A percentile compares a stretch with the other conserved stretches of the same genome.
Conservation (phyloP, 305 asterid species). For the Withania somnifera region DNA sequence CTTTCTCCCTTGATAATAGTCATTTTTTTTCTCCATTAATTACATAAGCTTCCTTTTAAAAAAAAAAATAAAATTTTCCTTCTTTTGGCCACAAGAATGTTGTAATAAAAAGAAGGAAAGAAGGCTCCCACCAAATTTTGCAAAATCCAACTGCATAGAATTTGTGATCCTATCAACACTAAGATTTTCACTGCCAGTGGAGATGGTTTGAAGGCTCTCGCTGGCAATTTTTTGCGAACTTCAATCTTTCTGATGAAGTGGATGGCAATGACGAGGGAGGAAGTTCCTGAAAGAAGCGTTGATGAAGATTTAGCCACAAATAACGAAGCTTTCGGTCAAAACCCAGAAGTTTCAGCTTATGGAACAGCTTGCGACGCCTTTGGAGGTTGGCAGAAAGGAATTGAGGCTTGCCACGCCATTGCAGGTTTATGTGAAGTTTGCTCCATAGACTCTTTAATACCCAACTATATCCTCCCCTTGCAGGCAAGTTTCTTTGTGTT, state of each 20-base stretch:
- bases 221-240: slow-evolving; percentile 78
- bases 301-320: slow-evolving; percentile 14
- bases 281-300: slow-evolving; percentile 19
- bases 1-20: background rate
- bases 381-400: slow-evolving; percentile 65
- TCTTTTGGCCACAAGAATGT: too few relatives aligned
- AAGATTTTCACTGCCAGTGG: slow-evolving; percentile 84
- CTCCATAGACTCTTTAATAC: slow-evolving; percentile 81
- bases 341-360: slow-evolving; percentile 53
- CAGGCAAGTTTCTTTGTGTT: slow-evolving; percentile 51
- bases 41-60: too few relatives aligned
- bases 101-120: slow-evolving; percentile 86
- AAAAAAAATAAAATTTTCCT: too few relatives aligned
- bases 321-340: slow-evolving; percentile 11
- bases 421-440: slow-evolving; percentile 95
- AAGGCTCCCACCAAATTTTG: slow-evolving; percentile 62
- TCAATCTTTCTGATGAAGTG: slow-evolving; percentile 40
- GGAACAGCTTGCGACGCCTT: slow-evolving; percentile 63
- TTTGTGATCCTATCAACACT: slow-evolving; percentile 35
- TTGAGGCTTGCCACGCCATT: slow-evolving; percentile 88
- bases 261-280: slow-evolving; percentile 37
- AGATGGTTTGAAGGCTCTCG: slow-evolving; percentile 65
- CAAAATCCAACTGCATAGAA: slow-evolving; percentile 56
- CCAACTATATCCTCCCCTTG: slow-evolving; percentile 93
- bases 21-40: too few relatives aligned